Percentiles rank a stretch among this genome's conserved stretches.
Conservation (phyloP, 2,329 filamentous ascomycete species). For the Fonsecaea erecta region DNA sequence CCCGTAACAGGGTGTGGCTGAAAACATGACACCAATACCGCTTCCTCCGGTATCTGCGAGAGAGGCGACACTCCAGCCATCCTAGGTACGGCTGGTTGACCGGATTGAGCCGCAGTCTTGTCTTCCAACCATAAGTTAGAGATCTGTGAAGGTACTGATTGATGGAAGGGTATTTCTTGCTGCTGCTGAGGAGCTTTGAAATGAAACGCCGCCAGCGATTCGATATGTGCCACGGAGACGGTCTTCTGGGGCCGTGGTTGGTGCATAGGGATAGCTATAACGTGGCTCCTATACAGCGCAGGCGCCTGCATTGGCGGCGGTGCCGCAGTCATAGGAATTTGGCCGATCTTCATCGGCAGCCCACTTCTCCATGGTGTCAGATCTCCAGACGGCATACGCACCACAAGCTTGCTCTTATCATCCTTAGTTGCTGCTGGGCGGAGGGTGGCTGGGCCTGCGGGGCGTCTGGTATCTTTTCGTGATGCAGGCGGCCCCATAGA, state of each 20-base stretch:
- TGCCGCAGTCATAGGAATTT: conserved; percentile 44
- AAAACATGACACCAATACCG: conserved; percentile 88
- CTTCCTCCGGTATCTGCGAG: conserved; percentile 89
- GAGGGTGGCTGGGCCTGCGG: conserved; percentile 76
- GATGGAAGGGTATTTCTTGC: conserved; percentile 86
- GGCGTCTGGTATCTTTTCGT: conserved; percentile 77
- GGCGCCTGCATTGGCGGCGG: conserved; percentile 50
- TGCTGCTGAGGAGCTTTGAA: conserved; percentile 66
- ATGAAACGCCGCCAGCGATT: conserved; percentile 71
- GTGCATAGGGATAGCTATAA: conserved; percentile 74
- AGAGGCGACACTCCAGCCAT: conserved; percentile 79
- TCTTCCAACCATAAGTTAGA: conserved; percentile 54
- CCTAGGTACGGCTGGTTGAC: conserved; percentile 66
- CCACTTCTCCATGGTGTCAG: conserved; percentile 33
- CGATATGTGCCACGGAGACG: conserved; percentile 90
- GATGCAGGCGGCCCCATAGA: conserved; percentile 64
- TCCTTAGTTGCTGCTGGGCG: conserved; percentile 62
- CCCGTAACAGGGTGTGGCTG: conserved; percentile 73
- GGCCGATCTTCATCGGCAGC: conserved; percentile 24
- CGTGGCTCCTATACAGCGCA: conserved; percentile 64
- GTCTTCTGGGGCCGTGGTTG: conserved; percentile 94
- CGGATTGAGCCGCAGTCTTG: conserved; percentile 17
- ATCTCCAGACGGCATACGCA: conserved; percentile 74
- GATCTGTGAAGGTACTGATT: conserved; percentile 83
- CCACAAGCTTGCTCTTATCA: conserved; percentile 70